Evolutionary conservation across 768 basidiomycete species (phyloP), one percentile per base, ranked within the genome.

Genomic region (Boletus sensibilis): DNA sequence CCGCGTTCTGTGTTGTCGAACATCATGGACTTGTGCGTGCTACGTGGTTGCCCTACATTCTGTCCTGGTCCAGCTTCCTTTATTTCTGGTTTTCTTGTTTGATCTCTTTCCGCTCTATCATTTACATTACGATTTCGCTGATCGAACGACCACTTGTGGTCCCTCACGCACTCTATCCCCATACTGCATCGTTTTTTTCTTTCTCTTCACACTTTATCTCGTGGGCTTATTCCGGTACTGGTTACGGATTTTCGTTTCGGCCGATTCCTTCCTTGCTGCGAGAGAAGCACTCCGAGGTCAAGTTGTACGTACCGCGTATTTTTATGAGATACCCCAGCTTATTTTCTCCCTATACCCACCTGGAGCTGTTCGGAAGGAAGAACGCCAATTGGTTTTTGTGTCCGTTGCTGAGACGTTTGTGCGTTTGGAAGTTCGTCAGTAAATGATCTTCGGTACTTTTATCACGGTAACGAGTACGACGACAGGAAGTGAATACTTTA

Each of bases 291-390:
- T 50, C 42, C 29, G 27, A 31, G 43, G 48, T 41, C 42, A 13
- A 23, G 47, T 53, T 58, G 42, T 68, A 46, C 55, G 50, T 60
- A 48, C 11, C 31, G 49, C 45, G 56, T 60, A 50, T 61, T 63
- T 60, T 62, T 58, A 60, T 59, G 31, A 41, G 61, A 70, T 67
- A 72, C 71, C 68, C 70, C 27, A 37, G 31, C 23, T 57, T 59
- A 35, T 55, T 53, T 52, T 58, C 38, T 50, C 50, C 38, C 16
- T 54, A 53, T 56, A 52, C 50, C 57, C 34, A 35, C 20, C 20
- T 18, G 37, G 23, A 33, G 34, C 31, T 40, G 20, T 42, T 52
- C 10, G 23, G 31, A 37, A 45, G 43, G 29, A 43, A 13, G 31
- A 34, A 11, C 29, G 11, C n/a, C 20, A 13, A 3, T 23, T 18